These are phyloP conservation scores for Saccharum hybrid DNA, from an alignment of 202 grass and related monocot genomes.

Conservation along the genomic window DNA sequence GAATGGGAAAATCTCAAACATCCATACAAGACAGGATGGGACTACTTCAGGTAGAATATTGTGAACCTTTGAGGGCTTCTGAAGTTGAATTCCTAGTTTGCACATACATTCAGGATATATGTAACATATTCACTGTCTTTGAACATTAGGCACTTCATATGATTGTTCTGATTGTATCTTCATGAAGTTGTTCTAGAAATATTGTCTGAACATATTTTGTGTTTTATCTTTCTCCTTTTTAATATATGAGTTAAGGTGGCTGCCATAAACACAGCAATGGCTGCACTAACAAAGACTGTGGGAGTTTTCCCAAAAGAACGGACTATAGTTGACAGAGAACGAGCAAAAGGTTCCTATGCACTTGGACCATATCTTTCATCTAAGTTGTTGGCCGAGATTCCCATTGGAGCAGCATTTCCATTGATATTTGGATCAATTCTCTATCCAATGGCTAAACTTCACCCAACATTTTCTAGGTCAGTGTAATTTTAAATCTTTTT, in stretches of 20 bases:
- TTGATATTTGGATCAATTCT: slow-evolving; percentile 90
- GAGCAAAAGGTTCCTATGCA: slow-evolving; percentile 84
- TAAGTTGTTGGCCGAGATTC: slow-evolving; percentile 89
- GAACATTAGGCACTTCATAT: neutral
- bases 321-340: slow-evolving; percentile 88
- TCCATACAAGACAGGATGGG: slow-evolving; percentile 98
- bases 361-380: slow-evolving; percentile 93
- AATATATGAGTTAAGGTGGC: slow-evolving; percentile 64
- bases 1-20: slow-evolving; percentile 86
- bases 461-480: slow-evolving; percentile 81
- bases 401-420: slow-evolving; percentile 86
- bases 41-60: slow-evolving; percentile 81
- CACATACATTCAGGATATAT: neutral
- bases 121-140: neutral
- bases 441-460: slow-evolving; percentile 96
- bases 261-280: slow-evolving; percentile 98
- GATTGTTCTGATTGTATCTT: neutral
- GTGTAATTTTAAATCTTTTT: slow-evolving; percentile 26
- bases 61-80: slow-evolving; percentile 16
- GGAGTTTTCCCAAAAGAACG: slow-evolving; percentile 96
- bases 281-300: slow-evolving; percentile 91
- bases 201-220: slow-evolving; percentile 18
- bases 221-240: slow-evolving; percentile 22
- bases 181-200: slow-evolving; percentile 13
- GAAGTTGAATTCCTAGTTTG: slow-evolving; percentile 21